Evolutionary conservation across 2,329 filamentous ascomycete genomes (phyloP).

Genomic region (Didymella segeticola): DNA sequence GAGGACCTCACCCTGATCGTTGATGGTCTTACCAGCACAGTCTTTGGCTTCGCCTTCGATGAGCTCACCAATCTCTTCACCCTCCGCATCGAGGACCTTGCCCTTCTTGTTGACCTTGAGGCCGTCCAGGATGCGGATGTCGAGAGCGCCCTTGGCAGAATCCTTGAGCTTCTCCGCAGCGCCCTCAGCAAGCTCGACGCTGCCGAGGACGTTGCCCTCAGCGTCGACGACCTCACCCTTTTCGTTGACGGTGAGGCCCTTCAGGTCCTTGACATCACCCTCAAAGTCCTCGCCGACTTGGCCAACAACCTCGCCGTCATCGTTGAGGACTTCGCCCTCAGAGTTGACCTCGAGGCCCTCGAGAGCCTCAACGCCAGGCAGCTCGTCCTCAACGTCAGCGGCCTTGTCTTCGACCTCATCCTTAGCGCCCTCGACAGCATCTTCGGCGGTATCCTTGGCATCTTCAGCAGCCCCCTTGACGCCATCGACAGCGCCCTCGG

Average conservation of each 20-base stretch:
- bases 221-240: constrained; percentile 59
- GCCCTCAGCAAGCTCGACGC: constrained; percentile 59
- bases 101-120: constrained; percentile 66
- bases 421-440: constrained; percentile 34
- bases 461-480: constrained; percentile 26
- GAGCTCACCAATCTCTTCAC: constrained; percentile 59
- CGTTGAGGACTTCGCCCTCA: constrained; percentile 57
- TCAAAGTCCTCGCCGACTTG: constrained; percentile 55
- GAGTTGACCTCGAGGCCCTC: constrained; percentile 60
- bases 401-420: constrained; percentile 41
- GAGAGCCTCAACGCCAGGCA: constrained; percentile 60
- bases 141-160: constrained; percentile 48
- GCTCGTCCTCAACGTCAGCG: constrained; percentile 56
- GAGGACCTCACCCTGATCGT: constrained; percentile 59
- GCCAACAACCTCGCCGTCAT: constrained; percentile 58
- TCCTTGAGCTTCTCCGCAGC: constrained; percentile 57
- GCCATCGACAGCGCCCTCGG: constrained; percentile 32
- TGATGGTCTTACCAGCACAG: constrained; percentile 57
- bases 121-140: constrained; percentile 58
- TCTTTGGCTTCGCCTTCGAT: constrained; percentile 54
- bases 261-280: constrained; percentile 51
- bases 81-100: constrained; percentile 59
- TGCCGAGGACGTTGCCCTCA: constrained; percentile 59
- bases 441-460: constrained; percentile 32
- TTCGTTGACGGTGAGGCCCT: constrained; percentile 59